Conservation (phyloP, 169 alveolate genomes). For the Plasmodium malariae region DNA sequence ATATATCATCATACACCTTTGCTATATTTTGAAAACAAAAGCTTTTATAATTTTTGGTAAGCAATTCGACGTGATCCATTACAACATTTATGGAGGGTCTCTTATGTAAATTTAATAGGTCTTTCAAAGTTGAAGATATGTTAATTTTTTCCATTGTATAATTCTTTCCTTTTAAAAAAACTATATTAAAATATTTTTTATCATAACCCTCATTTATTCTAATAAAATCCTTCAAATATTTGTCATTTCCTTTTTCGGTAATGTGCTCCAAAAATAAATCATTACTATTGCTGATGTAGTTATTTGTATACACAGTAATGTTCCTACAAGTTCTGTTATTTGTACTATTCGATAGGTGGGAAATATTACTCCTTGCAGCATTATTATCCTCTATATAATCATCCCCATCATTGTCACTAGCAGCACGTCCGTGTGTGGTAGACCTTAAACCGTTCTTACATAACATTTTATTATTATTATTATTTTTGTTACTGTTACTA, state of each 20-base stretch:
- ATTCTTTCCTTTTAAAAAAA: conserved; percentile 40
- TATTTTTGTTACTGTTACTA: not conserved
- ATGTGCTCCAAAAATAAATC: not conserved
- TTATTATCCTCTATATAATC: too few relatives aligned
- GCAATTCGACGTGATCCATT: conserved; percentile 27
- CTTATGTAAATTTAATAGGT: conserved; percentile 15
- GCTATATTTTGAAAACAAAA: conserved; percentile 23
- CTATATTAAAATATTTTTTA: conserved; percentile 45
- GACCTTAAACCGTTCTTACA: too few relatives aligned
- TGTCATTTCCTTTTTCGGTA: not conserved
- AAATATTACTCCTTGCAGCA: too few relatives aligned
- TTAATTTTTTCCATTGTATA: conserved; percentile 39
- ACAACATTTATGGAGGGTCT: conserved; percentile 40
- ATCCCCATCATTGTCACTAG: not conserved
- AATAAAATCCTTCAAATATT: conserved; percentile 23
- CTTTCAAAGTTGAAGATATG: conserved; percentile 13
- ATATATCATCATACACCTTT: conserved; percentile 56
- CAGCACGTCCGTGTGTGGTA: too few relatives aligned
- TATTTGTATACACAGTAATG: not conserved
- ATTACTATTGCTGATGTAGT: not conserved
- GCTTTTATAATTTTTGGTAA: conserved; percentile 16
- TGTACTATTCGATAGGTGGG: too few relatives aligned
- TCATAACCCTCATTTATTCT: conserved; percentile 64
- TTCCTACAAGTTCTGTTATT: too few relatives aligned
- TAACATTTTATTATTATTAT: not conserved